Evolutionary conservation across 164 flowering plant species (phyloP).

Genomic region (Houttuynia cordata): DNA sequence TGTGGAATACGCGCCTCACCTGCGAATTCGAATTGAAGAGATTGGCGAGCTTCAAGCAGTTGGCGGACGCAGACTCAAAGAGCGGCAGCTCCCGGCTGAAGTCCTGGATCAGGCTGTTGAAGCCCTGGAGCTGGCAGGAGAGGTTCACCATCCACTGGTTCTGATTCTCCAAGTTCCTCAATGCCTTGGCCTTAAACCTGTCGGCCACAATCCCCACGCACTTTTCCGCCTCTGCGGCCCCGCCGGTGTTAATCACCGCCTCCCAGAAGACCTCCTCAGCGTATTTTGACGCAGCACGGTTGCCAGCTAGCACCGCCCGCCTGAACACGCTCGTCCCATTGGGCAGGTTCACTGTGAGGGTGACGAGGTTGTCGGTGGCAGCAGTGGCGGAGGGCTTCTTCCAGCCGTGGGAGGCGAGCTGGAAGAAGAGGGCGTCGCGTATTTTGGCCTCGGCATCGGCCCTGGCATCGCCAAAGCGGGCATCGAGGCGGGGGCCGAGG

Average conservation of each 20-base stretch:
- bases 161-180: slow-evolving; percentile 68
- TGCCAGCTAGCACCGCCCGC: slow-evolving; percentile 56
- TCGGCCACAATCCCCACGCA: slow-evolving; percentile 87
- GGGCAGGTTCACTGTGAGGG: slow-evolving; percentile 78
- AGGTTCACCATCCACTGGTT: slow-evolving; percentile 92
- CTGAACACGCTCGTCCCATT: slow-evolving; percentile 82
- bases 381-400: background rate
- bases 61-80: slow-evolving; percentile 39
- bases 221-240: slow-evolving; percentile 36
- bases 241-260: slow-evolving; percentile 46
- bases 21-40: slow-evolving; percentile 50
- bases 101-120: slow-evolving; percentile 64
- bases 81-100: slow-evolving; percentile 57
- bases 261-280: slow-evolving; percentile 90
- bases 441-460: slow-evolving; percentile 11
- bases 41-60: slow-evolving; percentile 52
- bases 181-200: slow-evolving; percentile 59
- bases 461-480: slow-evolving; percentile 12
- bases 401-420: slow-evolving; percentile 24
- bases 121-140: slow-evolving; percentile 70
- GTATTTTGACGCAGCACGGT: slow-evolving; percentile 48
- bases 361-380: slow-evolving; percentile 25
- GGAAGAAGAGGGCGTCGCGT: slow-evolving; percentile 15
- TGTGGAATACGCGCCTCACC: slow-evolving; percentile 44
- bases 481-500: slow-evolving; percentile 11